Base-by-base conservation (phyloP, 2,329 filamentous ascomycete genomes). In the Pseudomassariella vexata region DNA sequence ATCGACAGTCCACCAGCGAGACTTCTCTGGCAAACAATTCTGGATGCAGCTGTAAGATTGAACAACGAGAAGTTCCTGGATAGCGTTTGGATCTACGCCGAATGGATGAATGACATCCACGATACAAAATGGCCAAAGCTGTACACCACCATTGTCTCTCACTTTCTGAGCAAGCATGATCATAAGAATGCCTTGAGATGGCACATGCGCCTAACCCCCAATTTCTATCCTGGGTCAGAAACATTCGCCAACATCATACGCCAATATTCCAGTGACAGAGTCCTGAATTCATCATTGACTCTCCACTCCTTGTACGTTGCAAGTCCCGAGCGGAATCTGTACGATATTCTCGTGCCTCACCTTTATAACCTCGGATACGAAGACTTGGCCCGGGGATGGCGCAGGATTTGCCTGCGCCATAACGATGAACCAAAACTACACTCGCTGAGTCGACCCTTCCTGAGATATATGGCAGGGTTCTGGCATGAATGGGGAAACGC, bases 331-430 rank as follows among this genome's bases (percentile, higher is more conserved):
- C 67, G 60, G 24, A 41, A 49, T 9, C 42, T 75, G 0, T 76
- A 76, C 45, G 70, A 75, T 41, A 49, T 55, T 14, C 34, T 76
- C 6, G 59, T 76, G n/a, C 69, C 73, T 3, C 50, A 63, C 30
- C 54, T 76, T 2, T 76, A 67, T 42, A 50, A 57, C 5, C 50
- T 56, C n/a, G 72, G 72, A 1, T 51, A 59, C 20, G 64, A 65
- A 1, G 44, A 43, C 3, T 39, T 66, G 11, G 71, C 72, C 6
- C 54, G 50, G 8, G 40, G 43, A n/a, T 77, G 73, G 73, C 64
- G 72, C 24, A 52, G 52, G 16, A 47, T 57, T 4, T 56, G 71
- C 9, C 37, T 66, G 19, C 38, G 42, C 2, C 55, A 59, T 28
- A 50, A 55, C 12, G 72, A 76, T 37, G 24, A 53, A 18, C 70